Evolutionary conservation across 2,329 filamentous ascomycete genomes (phyloP).

Genomic region (Apiospora rasikravindrae): DNA sequence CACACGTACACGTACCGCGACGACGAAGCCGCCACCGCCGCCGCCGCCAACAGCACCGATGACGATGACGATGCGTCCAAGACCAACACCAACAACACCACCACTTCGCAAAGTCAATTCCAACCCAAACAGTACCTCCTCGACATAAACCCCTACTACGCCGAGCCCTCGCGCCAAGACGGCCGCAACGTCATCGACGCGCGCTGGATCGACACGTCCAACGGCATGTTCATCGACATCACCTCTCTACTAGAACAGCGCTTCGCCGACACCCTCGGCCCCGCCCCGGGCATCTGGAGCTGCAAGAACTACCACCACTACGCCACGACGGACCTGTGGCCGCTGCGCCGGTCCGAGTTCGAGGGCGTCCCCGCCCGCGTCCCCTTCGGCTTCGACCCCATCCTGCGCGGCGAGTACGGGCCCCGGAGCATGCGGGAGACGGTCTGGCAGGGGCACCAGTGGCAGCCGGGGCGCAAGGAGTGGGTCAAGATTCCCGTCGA

Average conservation of each 20-base stretch:
- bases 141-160: slow-evolving; percentile 76
- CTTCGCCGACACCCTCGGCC: slow-evolving; percentile 44
- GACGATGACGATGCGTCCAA: background rate
- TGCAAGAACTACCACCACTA: slow-evolving; percentile 85
- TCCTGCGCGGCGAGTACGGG: slow-evolving; percentile 70
- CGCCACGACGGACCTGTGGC: slow-evolving; percentile 72
- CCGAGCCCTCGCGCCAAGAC: slow-evolving; percentile 64
- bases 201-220: slow-evolving; percentile 78
- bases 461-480: slow-evolving; percentile 61
- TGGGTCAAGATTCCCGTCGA: slow-evolving; percentile 57
- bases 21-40: slow-evolving; percentile 36
- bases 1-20: slow-evolving; percentile 58
- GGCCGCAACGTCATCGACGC: slow-evolving; percentile 84
- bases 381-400: slow-evolving; percentile 71
- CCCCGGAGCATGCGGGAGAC: slow-evolving; percentile 64
- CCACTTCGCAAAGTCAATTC: slow-evolving; percentile 32
- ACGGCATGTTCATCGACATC: slow-evolving; percentile 83
- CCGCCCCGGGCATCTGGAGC: slow-evolving; percentile 70
- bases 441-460: slow-evolving; percentile 54
- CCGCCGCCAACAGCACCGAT: background rate
- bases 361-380: slow-evolving; percentile 75
- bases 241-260: slow-evolving; percentile 76
- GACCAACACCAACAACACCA: background rate
- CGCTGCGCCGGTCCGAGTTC: slow-evolving; percentile 74
- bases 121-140: slow-evolving; percentile 64